A percentile compares a stretch with the other conserved stretches of the same genome.
Evolutionary conservation across 2,329 filamentous ascomycete genomes (phyloP).

Genomic region (Penicillium occitanis): DNA sequence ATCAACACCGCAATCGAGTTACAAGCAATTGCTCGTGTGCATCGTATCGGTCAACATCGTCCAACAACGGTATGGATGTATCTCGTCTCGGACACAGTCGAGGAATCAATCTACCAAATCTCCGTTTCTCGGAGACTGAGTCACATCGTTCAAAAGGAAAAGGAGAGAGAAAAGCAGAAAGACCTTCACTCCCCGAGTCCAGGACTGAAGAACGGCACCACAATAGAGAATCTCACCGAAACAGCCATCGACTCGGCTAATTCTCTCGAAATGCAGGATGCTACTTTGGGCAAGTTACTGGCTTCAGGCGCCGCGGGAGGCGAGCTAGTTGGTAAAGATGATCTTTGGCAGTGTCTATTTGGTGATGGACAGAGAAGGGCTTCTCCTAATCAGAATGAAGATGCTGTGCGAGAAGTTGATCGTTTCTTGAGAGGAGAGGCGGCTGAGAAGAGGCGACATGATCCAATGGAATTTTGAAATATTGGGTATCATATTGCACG

Average conservation of each 20-base stretch:
- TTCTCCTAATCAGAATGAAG: constrained; percentile 25
- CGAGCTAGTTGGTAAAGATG: constrained; percentile 73
- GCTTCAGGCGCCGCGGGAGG: constrained; percentile 66
- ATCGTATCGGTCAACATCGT: constrained; percentile 86
- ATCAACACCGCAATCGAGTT: constrained; percentile 92
- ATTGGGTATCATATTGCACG: background rate
- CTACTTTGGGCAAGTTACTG: constrained; percentile 68
- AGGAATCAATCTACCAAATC: constrained; percentile 86
- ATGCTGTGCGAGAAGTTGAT: constrained; percentile 47
- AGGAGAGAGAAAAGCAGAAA: constrained; percentile 36
- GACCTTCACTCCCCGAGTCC: constrained; percentile 31
- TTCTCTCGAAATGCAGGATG: constrained; percentile 75
- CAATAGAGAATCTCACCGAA: constrained; percentile 47
- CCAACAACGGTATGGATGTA: constrained; percentile 96
- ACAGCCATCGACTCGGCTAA: constrained; percentile 79
- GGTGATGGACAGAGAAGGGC: constrained; percentile 50
- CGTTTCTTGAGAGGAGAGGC: constrained; percentile 56
- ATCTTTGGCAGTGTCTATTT: constrained; percentile 89
- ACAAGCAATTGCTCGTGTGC: constrained; percentile 91
- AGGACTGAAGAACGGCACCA: constrained; percentile 32
- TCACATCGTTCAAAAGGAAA: constrained; percentile 62
- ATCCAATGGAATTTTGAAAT: background rate
- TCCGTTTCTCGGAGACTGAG: constrained; percentile 75
- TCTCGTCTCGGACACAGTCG: constrained; percentile 83
- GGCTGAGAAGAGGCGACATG: constrained; percentile 48